phyloP scores from a whole-genome alignment of 257 asterid species.

The Nicotiana knightiana region DNA sequence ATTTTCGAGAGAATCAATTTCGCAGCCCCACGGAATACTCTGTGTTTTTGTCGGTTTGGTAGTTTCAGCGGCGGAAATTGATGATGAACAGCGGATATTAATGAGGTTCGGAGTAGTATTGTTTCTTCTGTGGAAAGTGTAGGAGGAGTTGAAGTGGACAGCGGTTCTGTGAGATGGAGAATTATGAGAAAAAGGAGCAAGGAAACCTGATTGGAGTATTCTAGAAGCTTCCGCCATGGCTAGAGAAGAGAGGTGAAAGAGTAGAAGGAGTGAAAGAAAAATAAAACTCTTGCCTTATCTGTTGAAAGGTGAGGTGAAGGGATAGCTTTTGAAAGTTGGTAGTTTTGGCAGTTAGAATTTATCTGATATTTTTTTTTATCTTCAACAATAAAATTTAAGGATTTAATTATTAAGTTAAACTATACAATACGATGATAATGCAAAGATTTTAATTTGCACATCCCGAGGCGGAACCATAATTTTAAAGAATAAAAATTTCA shows the following conservation, averaged over 20 bases:
- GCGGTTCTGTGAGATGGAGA: slow-evolving; percentile 15
- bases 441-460: no score
- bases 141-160: slow-evolving; percentile 17
- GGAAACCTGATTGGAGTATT: slow-evolving; percentile 41
- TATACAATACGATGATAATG: no score
- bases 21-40: slow-evolving; percentile 71
- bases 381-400: no score
- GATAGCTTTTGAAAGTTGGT: neutral
- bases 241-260: neutral
- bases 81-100: slow-evolving; percentile 41
- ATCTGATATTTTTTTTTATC: neutral
- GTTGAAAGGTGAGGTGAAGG: neutral
- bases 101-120: slow-evolving; percentile 10
- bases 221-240: slow-evolving; percentile 69
- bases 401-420: no score
- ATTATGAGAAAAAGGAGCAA: slow-evolving; percentile 33
- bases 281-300: neutral
- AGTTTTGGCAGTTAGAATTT: neutral
- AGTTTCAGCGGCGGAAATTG: slow-evolving; percentile 39
- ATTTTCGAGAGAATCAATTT: slow-evolving; percentile 62
- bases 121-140: slow-evolving; percentile 30
- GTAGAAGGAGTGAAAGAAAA: neutral
- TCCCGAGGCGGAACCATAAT: no score
- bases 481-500: no score
- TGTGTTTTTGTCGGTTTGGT: slow-evolving; percentile 22